A percentile compares a stretch with the other conserved stretches of the same genome.
phyloP scores from a whole-genome alignment of 805 yeast genomes.

The Zygotorulaspora florentina region DNA sequence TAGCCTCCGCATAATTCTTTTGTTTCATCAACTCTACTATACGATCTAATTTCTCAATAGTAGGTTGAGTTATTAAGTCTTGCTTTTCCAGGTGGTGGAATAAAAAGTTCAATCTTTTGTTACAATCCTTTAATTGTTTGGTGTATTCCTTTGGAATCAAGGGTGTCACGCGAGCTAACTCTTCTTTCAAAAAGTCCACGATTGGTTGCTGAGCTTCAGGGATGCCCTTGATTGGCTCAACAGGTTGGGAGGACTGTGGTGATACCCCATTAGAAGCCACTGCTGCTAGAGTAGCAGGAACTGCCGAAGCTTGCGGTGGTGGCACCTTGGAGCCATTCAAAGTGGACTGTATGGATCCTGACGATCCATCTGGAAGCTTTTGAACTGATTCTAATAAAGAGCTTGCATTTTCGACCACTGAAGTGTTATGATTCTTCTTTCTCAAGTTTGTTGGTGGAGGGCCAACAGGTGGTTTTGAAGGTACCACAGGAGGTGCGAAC shows the following conservation, averaged over 20 bases:
- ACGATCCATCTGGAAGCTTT: conserved; percentile 9
- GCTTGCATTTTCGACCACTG: conserved; percentile 24
- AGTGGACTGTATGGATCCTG: conserved; percentile 24
- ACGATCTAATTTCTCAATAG: conserved; percentile 49
- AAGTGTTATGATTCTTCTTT: conserved; percentile 20
- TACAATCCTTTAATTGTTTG: conserved; percentile 75
- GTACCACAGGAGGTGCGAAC: conserved; percentile 15
- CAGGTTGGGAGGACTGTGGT: conserved; percentile 17
- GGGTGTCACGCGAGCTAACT: conserved; percentile 62
- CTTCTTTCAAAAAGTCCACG: conserved; percentile 49
- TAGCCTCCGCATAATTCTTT: conserved; percentile 59
- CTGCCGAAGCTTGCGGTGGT: conserved; percentile 27
- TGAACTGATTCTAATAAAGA: conserved; percentile 21
- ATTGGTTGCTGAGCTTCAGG: conserved; percentile 57
- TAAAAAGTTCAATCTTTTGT: conserved; percentile 70
- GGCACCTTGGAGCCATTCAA: conserved; percentile 20
- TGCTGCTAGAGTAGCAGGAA: conserved; percentile 8
- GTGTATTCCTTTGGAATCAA: conserved; percentile 67
- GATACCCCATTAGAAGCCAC: conserved; percentile 7
- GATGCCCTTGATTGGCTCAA: conserved; percentile 57
- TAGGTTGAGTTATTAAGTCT: conserved; percentile 57
- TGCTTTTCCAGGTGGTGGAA: conserved; percentile 74
- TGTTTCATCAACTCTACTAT: conserved; percentile 48
- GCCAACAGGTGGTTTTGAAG: conserved; percentile 29
- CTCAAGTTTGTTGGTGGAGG: conserved; percentile 33